These are phyloP conservation scores for Fraxinus dipetala DNA, from an alignment of 305 asterid species.

Conservation along the genomic window DNA sequence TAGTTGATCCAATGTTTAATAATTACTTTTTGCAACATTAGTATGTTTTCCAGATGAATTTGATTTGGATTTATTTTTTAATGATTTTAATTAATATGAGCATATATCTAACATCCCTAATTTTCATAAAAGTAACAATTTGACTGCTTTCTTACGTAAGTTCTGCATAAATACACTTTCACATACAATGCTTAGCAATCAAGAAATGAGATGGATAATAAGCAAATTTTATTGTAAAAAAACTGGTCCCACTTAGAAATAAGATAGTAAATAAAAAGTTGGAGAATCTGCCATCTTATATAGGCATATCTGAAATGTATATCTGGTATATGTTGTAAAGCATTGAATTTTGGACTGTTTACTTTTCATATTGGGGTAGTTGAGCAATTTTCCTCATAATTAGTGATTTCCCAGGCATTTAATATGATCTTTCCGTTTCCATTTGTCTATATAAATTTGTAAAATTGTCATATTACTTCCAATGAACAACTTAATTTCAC, in stretches of 20 bases:
- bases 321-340: neutral
- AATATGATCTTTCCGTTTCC: neutral
- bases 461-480: neutral
- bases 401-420: neutral
- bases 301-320: neutral
- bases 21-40: neutral
- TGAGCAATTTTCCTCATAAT: neutral
- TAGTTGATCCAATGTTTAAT: neutral
- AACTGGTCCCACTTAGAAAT: neutral
- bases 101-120: too few relatives aligned
- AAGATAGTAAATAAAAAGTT: neutral
- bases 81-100: too few relatives aligned
- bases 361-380: neutral
- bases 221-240: neutral
- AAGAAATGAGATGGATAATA: neutral
- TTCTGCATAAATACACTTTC: neutral
- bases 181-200: neutral
- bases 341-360: neutral
- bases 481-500: neutral
- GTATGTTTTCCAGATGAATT: neutral
- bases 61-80: neutral
- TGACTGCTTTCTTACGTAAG: neutral
- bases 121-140: too few relatives aligned
- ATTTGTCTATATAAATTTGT: neutral
- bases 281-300: neutral